These are phyloP conservation scores for Meyerozyma sp. DNA, from an alignment of 1,139 yeast genomes.

Conservation along the genomic window DNA sequence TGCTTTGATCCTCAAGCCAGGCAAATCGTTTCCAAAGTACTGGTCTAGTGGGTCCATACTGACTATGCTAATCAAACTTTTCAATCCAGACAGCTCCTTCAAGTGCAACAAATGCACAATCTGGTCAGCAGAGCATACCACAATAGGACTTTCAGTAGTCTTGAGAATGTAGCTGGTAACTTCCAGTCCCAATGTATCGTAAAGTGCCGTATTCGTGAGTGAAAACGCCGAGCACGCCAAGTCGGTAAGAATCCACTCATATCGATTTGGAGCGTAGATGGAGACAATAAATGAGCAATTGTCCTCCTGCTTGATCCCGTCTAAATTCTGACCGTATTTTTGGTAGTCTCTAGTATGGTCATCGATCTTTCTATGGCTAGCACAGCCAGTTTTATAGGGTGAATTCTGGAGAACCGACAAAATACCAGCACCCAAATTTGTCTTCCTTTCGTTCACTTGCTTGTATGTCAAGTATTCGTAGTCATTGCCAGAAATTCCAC, in stretches of 20 bases:
- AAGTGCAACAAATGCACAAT: slow-evolving; percentile 20
- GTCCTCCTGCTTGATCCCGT: slow-evolving; percentile 5
- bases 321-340: slow-evolving; percentile 10
- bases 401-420: slow-evolving; percentile 23
- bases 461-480: slow-evolving; percentile 17
- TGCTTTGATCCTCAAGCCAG: slow-evolving; percentile 6
- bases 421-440: slow-evolving; percentile 28
- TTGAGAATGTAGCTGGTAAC: slow-evolving; percentile 31
- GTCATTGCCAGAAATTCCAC: slow-evolving; percentile 14
- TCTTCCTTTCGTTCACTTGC: slow-evolving; percentile 17
- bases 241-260: slow-evolving; percentile 37
- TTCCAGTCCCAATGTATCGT: slow-evolving; percentile 35
- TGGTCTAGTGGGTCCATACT: slow-evolving; percentile 30
- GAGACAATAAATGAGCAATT: slow-evolving; percentile 26
- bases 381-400: slow-evolving; percentile 19
- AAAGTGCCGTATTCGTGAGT: slow-evolving; percentile 34
- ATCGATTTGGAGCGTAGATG: slow-evolving; percentile 29
- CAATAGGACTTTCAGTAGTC: slow-evolving; percentile 30
- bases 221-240: slow-evolving; percentile 31
- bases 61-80: slow-evolving; percentile 23
- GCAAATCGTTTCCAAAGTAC: slow-evolving; percentile 6
- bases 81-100: slow-evolving; percentile 23
- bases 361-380: slow-evolving; percentile 21
- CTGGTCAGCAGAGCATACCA: slow-evolving; percentile 28
- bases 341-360: slow-evolving; percentile 18